phyloP scores from a whole-genome alignment of 805 yeast species.

The Saccharomycopsis guyanensis region DNA sequence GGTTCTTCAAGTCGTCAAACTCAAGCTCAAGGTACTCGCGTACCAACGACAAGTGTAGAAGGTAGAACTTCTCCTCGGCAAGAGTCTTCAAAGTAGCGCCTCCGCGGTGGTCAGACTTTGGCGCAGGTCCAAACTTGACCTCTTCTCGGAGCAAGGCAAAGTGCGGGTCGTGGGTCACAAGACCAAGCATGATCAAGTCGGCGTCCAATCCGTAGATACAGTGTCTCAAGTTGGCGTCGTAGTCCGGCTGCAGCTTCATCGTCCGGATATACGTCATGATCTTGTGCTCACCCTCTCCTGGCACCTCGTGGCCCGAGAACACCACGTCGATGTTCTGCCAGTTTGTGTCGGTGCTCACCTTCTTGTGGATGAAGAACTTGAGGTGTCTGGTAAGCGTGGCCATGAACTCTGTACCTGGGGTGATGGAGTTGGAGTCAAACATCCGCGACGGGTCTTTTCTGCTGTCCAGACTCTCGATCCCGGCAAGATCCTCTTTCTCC shows the following conservation, averaged over 20 bases:
- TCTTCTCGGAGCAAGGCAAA: constrained; percentile 92
- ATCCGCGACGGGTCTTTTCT: constrained; percentile 31
- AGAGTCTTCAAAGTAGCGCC: constrained; percentile 39
- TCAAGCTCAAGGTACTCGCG: constrained; percentile 90
- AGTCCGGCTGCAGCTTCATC: constrained; percentile 63
- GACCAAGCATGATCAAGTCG: constrained; percentile 87
- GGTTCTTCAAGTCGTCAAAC: constrained; percentile 60
- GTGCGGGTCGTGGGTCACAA: constrained; percentile 92
- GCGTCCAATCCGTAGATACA: constrained; percentile 96
- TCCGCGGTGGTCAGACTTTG: constrained; percentile 27
- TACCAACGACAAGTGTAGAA: constrained; percentile 78
- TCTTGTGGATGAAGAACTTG: constrained; percentile 81
- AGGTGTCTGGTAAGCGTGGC: constrained; percentile 73
- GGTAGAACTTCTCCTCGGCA: constrained; percentile 70
- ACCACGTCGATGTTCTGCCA: constrained; percentile 78
- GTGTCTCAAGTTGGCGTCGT: constrained; percentile 78
- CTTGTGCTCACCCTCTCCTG: constrained; percentile 98
- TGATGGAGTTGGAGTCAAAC: constrained; percentile 86
- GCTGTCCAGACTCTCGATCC: constrained; percentile 8
- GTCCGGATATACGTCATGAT: constrained; percentile 88
- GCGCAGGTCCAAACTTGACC: constrained; percentile 69
- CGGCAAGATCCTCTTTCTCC: constrained; percentile 18
- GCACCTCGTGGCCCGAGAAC: constrained; percentile 90
- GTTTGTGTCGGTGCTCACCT: constrained; percentile 74
- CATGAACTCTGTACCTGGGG: constrained; percentile 98